Conservation (phyloP, 345 rosid genomes). For the Eucalyptus cloeziana region DNA sequence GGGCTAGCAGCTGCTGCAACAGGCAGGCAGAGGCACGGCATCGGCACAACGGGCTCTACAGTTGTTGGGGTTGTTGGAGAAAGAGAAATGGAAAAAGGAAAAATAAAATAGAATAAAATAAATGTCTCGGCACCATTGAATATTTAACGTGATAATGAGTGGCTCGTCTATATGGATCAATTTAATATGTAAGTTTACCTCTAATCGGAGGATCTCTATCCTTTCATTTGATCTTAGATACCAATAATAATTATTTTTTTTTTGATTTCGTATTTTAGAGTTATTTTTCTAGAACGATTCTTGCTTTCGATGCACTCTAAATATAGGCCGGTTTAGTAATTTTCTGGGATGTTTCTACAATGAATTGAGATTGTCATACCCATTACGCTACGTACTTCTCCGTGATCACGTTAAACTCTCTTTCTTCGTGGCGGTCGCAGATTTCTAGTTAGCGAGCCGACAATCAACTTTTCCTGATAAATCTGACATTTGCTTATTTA, state of each 20-base stretch:
- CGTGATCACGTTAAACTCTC: background rate
- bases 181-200: background rate
- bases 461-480: background rate
- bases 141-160: background rate
- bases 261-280: background rate
- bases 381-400: background rate
- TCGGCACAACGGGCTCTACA: background rate
- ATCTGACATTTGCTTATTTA: background rate
- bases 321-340: background rate
- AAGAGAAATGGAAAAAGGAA: background rate
- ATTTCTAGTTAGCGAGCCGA: background rate
- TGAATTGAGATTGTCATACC: background rate
- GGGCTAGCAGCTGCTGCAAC: background rate
- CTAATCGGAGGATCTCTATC: background rate
- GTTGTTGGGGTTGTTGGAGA: background rate
- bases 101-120: background rate
- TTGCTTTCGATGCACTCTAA: background rate
- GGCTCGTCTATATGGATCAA: background rate
- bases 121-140: background rate
- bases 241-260: background rate
- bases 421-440: background rate
- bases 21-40: background rate
- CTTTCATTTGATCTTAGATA: background rate
- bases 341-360: background rate
- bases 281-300: background rate